phyloP scores from a whole-genome alignment of 768 basidiomycete genomes.

The Lentinula aciculospora region DNA sequence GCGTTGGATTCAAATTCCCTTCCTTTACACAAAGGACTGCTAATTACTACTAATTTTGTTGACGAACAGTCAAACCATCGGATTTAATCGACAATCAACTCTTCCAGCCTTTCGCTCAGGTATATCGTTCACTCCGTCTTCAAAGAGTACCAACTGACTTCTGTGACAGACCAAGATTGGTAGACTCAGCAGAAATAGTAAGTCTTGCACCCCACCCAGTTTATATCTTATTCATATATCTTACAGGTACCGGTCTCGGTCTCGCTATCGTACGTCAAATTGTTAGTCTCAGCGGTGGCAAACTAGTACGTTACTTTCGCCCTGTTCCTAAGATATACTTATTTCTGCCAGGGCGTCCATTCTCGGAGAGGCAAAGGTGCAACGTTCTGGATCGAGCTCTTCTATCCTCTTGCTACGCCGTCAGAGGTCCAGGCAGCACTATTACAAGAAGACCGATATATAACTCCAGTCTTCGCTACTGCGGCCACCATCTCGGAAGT shows the following conservation, averaged over 20 bases:
- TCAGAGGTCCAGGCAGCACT: conserved; percentile 8
- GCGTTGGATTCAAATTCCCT: not conserved
- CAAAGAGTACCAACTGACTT: conserved; percentile 1
- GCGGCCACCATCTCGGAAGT: not conserved
- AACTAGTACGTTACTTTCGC: conserved; percentile 20
- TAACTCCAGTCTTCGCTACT: not conserved
- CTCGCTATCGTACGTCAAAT: conserved; percentile 39
- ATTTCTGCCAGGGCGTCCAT: conserved; percentile 14
- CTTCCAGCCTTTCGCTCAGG: conserved; percentile 11
- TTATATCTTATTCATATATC: conserved; percentile 20
- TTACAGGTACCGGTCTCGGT: conserved; percentile 33
- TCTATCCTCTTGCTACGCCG: conserved; percentile 1
- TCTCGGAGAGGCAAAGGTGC: conserved; percentile 30
- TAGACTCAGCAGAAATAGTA: not conserved
- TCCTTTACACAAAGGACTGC: too few species aligned
- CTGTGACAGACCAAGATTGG: not conserved
- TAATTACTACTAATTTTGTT: too few species aligned
- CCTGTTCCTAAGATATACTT: not conserved
- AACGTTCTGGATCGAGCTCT: conserved; percentile 35
- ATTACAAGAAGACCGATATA: not conserved
- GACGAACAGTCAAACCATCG: conserved; percentile 8
- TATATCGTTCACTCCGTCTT: not conserved
- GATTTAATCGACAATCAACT: conserved; percentile 6
- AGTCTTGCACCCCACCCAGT: not conserved
- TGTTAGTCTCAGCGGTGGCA: conserved; percentile 32